phyloP scores from a whole-genome alignment of 1,284 basidiomycete species.

The Cutaneotrichosporon sp. region DNA sequence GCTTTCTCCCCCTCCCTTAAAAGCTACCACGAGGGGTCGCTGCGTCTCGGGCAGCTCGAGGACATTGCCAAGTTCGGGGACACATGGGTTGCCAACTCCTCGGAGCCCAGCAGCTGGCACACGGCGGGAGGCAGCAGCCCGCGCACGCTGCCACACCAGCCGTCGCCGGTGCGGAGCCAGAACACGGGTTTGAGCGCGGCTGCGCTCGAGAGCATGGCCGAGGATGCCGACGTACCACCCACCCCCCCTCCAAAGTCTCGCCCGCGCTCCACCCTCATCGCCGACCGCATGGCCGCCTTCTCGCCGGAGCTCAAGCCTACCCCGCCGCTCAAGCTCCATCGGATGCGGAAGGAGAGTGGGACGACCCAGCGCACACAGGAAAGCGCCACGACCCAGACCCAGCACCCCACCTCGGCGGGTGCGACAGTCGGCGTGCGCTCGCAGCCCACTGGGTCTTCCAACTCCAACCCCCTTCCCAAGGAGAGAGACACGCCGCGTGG shows the following conservation, averaged over 20 bases:
- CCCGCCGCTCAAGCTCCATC: not conserved
- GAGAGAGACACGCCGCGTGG: not conserved
- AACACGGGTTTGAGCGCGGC: not conserved
- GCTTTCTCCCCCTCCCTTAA: slow-evolving; percentile 30
- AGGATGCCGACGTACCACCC: slow-evolving; percentile 3
- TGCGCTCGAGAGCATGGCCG: not conserved
- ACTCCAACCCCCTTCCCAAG: not conserved
- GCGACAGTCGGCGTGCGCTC: not conserved
- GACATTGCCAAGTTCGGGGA: slow-evolving; percentile 41
- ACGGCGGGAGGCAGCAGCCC: not conserved
- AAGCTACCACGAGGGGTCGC: not conserved
- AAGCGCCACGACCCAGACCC: not conserved
- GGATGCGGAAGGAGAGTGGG: not conserved
- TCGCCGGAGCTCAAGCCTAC: not conserved
- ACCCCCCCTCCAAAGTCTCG: slow-evolving; percentile 14
- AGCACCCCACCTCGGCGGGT: not conserved
- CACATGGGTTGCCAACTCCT: slow-evolving; percentile 39
- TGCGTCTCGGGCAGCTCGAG: slow-evolving; percentile 8
- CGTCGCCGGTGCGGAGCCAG: not conserved
- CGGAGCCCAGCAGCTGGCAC: slow-evolving; percentile 8
- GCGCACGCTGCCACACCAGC: not conserved
- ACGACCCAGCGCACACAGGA: not conserved
- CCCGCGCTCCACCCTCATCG: not conserved
- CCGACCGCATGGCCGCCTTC: slow-evolving; percentile 6
- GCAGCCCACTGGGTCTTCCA: not conserved